Base-by-base conservation (phyloP, 2,329 filamentous ascomycete genomes). In the Colletotrichum chrysophilum region DNA sequence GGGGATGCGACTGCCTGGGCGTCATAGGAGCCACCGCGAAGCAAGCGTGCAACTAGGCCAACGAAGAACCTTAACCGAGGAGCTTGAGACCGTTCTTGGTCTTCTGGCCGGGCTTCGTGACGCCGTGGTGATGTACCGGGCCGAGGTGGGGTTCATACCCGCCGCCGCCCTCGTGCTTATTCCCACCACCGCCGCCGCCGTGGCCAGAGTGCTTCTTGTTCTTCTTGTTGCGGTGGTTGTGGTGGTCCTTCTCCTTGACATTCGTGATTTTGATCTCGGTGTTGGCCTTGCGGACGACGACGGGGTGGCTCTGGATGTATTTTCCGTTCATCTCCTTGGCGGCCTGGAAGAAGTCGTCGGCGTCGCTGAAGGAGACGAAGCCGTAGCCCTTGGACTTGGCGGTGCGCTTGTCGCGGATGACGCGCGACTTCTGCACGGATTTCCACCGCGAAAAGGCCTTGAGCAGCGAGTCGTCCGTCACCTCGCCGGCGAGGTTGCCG, bases 251-350 rank as follows among this genome's bases (percentile, higher is more conserved):
- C 7, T 82, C 81, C 81, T 91, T 92, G 79, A 91, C 90, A n/a
- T 89, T 90, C 14, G 93, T 89, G 6, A 95, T 92, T 82, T 95
- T 95, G 84, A 99, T 95, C 84, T 98, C 96, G 7, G 96, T 98
- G 79, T 94, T 98, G 78, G 95, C 95, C 84, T 97, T 95, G 84
- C 94, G 93, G 79, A 98, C 91, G 30, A 95, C 88, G 32, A 98
- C 95, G 0, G 97, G 97, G 84, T 98, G 97, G 83, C 96, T 98
- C 81, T 98, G 96, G 82, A 99, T 98, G 86, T 99, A 99, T 87
- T 99, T 98, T 80, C 96, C 96, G 81, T 98, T 95, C 97, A 98
- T 98, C 87, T 98, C 96, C 86, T 97, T 96, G 80, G 96, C 96
- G 3, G 97, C 96, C 81, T 95, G 92, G 88, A 99, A 98, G 84